Evolutionary conservation across 2,329 filamentous ascomycete genomes (phyloP), one percentile per base, ranked within the genome.

Genomic region (Pyrenophora seminiperda): DNA sequence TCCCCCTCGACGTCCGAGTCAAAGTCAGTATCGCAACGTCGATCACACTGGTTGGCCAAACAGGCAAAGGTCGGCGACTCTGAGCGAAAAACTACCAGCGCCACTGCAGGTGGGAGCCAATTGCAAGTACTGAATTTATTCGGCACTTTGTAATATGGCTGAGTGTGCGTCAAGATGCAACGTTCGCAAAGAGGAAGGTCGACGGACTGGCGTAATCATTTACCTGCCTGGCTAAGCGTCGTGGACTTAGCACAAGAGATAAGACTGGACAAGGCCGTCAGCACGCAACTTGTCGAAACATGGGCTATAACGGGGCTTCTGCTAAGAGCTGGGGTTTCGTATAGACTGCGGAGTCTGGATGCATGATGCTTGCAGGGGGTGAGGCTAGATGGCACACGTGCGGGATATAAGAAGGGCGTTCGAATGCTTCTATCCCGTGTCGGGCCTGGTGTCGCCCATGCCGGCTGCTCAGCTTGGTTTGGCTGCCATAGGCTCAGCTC

Each of bases 131-230:
- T 3, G 18, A 19, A 13, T 34, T 34, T 15, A 18, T 24, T 9
- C 19, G 32, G 47, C 19, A 47, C 7, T 36, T 32, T 27, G 30
- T 22, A 14, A 41, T 17, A 30, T 46, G 36, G 11, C 7, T 40
- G 36, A 27, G 29, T 22, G 31, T 17, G 15, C 10, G 38, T 24
- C 30, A 14, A 42, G 30, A 17, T 13, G 30, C 15, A 27, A 19
- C 11, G n/a, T 27, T 47, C 42, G 42, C 37, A 34, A 41, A 47
- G 19, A 36, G 47, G 42, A 45, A 50, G 47, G 42, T 50, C 24
- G 24, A 27, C 24, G 10, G 22, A 40, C 13, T 47, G 24, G 47
- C 42, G 29, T 32, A 37, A 37, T 31, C 34, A n/a, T 18, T 33
- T 36, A 37, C 41, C 22, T 50, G 22, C 27, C 42, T 31, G 20